phyloP scores from a whole-genome alignment of 176 grass and related monocot species.

The Carex kokanica region DNA sequence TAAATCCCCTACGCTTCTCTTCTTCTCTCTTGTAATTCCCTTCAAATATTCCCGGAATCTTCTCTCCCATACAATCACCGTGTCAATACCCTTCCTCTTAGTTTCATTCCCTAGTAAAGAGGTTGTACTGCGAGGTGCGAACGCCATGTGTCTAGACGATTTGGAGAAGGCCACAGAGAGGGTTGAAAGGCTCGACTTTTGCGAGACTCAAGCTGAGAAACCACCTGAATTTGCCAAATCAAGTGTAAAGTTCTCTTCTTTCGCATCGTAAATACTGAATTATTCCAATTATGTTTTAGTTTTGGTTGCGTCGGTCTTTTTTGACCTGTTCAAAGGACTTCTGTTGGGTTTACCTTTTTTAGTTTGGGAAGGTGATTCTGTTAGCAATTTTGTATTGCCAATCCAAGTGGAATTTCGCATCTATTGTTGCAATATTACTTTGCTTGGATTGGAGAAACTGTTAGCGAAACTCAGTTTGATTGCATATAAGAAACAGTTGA shows the following conservation, averaged over 20 bases:
- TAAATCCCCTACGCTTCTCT: background rate
- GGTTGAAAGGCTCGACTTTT: constrained; percentile 39
- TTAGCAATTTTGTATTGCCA: constrained; percentile 1
- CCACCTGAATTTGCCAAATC: constrained; percentile 39
- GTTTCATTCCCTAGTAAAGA: constrained; percentile 2
- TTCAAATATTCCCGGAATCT: constrained; percentile 33
- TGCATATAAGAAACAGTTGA: background rate
- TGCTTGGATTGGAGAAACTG: constrained; percentile 20
- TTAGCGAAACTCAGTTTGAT: background rate
- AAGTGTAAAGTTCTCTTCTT: constrained; percentile 29
- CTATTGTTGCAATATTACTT: background rate
- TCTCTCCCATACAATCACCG: constrained; percentile 23
- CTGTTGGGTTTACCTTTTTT: background rate
- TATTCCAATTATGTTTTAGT: background rate
- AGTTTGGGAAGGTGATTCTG: background rate
- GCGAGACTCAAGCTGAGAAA: constrained; percentile 36
- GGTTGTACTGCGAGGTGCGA: background rate
- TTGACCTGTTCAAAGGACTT: background rate
- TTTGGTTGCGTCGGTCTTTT: background rate
- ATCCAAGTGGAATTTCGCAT: background rate
- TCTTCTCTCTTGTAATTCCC: background rate
- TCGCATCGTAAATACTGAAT: background rate
- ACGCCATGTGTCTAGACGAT: constrained; percentile 67
- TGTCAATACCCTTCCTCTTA: background rate
- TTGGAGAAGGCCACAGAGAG: constrained; percentile 41